A percentile compares a stretch with the other conserved stretches of the same genome.
phyloP scores from a whole-genome alignment of 2,329 filamentous ascomycete species.

The Botrytis deweyae region DNA sequence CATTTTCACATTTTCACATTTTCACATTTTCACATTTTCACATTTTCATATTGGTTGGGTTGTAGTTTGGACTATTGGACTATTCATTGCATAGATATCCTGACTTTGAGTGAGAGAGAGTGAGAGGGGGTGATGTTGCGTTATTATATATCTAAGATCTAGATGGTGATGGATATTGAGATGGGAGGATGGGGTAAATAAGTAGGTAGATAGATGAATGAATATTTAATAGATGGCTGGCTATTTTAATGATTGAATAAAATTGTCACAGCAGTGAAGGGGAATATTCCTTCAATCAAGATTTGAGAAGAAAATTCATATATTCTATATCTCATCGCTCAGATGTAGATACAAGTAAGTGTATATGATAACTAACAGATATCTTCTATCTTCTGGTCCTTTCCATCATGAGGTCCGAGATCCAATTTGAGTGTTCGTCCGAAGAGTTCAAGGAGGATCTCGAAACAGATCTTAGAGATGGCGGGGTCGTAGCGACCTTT shows the following conservation, averaged over 20 bases:
- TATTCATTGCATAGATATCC: too few species aligned
- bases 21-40: too few species aligned
- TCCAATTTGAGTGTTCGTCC: constrained; percentile 75
- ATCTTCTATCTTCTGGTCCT: constrained; percentile 64
- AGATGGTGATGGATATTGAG: neutral
- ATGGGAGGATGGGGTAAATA: neutral
- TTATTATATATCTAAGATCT: too few species aligned
- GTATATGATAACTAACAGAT: constrained; percentile 55
- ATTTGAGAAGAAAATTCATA: neutral
- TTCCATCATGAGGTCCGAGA: constrained; percentile 66
- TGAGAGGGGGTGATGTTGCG: too few species aligned
- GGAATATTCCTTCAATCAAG: neutral
- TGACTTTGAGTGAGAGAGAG: too few species aligned
- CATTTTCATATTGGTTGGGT: too few species aligned
- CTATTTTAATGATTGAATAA: neutral
- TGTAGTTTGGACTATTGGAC: too few species aligned
- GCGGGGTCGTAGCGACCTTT: constrained; percentile 94
- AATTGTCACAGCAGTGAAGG: neutral
- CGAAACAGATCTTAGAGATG: constrained; percentile 83
- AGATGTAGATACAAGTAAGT: neutral
- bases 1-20: too few species aligned
- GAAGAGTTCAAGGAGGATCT: constrained; percentile 86
- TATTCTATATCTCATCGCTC: neutral
- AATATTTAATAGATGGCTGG: neutral
- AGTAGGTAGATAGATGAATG: neutral